These are phyloP conservation scores for Didymellaceae sp. DNA, from an alignment of 2,329 filamentous ascomycete genomes.

Conservation along the genomic window DNA sequence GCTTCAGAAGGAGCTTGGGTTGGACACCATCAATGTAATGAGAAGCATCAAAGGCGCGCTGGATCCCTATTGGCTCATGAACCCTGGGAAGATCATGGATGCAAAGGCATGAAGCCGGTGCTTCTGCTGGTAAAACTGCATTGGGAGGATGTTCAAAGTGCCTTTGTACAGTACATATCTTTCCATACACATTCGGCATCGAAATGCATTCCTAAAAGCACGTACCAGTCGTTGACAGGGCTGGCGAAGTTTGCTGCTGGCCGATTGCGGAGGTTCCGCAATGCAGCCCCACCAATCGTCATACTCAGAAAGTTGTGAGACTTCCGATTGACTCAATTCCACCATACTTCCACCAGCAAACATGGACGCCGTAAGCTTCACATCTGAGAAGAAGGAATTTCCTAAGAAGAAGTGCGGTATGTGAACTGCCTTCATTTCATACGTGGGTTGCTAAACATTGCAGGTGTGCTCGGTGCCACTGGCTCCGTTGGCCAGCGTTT, in stretches of 20 bases:
- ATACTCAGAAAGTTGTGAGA: constrained; percentile 30
- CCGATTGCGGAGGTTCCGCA: no score
- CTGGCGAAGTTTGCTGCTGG: constrained; percentile 15
- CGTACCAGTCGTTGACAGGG: constrained; percentile 1
- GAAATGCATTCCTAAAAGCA: not conserved
- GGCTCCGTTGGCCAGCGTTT: constrained; percentile 96
- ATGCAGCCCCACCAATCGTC: constrained; percentile 22
- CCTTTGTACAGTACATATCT: constrained; percentile 14
- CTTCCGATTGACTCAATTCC: constrained; percentile 31
- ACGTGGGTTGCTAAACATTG: constrained; percentile 15
- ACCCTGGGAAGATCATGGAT: constrained; percentile 91
- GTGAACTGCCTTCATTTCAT: constrained; percentile 48
- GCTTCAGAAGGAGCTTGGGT: constrained; percentile 78
- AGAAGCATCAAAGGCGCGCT: constrained; percentile 80
- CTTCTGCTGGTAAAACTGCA: constrained; percentile 20
- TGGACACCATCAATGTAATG: constrained; percentile 84
- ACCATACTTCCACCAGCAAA: constrained; percentile 26
- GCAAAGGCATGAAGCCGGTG: constrained; percentile 25
- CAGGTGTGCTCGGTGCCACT: constrained; percentile 82
- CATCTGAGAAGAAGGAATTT: constrained; percentile 49
- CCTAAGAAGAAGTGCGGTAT: constrained; percentile 61
- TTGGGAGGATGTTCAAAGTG: constrained; percentile 33
- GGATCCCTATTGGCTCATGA: constrained; percentile 88
- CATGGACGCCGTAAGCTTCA: constrained; percentile 56
- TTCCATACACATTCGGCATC: not conserved